Evolutionary conservation across 179 eudicot species (phyloP).

Genomic region (Vitellaria paradoxa): DNA sequence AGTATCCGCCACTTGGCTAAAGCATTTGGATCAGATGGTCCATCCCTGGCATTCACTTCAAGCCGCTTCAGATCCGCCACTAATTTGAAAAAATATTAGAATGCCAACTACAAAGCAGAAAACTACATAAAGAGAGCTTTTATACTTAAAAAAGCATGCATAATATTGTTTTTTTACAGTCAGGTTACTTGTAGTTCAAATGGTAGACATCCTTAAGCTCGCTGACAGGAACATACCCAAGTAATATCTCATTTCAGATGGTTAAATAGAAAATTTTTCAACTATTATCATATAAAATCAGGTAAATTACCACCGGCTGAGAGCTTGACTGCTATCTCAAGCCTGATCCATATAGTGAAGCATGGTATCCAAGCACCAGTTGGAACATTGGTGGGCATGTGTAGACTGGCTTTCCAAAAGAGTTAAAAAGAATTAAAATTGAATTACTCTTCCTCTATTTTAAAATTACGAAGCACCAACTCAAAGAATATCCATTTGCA

Average conservation of each 20-base stretch:
- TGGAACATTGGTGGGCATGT: neutral
- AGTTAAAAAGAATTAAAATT: neutral
- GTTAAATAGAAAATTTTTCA: neutral
- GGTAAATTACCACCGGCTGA: neutral
- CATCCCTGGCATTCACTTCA: slow-evolving; percentile 76
- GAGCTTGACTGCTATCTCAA: slow-evolving; percentile 10
- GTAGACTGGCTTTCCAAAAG: neutral
- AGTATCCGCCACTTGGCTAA: slow-evolving; percentile 97
- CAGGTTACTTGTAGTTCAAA: neutral
- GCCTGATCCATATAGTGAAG: neutral
- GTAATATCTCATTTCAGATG: neutral
- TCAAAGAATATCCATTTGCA: neutral
- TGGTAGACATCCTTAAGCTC: neutral
- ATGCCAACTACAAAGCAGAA: neutral
- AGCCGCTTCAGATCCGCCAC: slow-evolving; percentile 88
- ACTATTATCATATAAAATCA: neutral
- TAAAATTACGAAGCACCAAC: neutral
- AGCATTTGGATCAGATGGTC: slow-evolving; percentile 86
- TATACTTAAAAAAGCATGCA: neutral
- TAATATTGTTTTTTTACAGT: neutral
- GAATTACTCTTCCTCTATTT: neutral
- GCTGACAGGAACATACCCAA: neutral
- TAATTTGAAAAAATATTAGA: slow-evolving; percentile 20
- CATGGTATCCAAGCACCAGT: neutral
- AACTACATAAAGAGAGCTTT: neutral